Conservation (phyloP, 345 rosid genomes). For the Moringa oleifera region DNA sequence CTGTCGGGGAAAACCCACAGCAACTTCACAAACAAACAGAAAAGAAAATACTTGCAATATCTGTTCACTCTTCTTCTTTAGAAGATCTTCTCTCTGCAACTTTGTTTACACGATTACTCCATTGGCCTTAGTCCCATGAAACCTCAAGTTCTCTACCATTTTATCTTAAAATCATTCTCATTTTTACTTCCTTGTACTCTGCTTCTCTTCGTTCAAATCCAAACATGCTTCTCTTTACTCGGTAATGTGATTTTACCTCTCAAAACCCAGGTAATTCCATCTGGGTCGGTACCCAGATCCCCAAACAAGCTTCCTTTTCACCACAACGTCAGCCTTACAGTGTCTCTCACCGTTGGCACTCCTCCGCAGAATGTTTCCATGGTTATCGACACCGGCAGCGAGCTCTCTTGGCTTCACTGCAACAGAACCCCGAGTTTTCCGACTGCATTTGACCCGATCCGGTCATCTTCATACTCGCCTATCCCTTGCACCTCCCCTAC, state of each 20-base stretch:
- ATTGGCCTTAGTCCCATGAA: conserved; percentile 9
- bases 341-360: conserved; percentile 67
- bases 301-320: conserved; percentile 73
- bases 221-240: conserved; percentile 17
- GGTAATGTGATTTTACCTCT: conserved; percentile 51
- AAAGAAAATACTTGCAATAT: neutral
- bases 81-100: too few relatives aligned
- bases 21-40: neutral
- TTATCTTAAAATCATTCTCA: neutral
- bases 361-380: conserved; percentile 87
- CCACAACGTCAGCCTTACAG: conserved; percentile 78
- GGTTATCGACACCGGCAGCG: conserved; percentile 93
- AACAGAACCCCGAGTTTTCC: conserved; percentile 35
- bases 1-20: neutral
- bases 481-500: conserved; percentile 65
- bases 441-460: conserved; percentile 48
- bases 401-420: conserved; percentile 91
- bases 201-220: conserved; percentile 19
- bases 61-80: neutral
- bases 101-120: too few relatives aligned
- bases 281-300: conserved; percentile 35
- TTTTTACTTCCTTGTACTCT: neutral
- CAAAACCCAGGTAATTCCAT: conserved; percentile 39
- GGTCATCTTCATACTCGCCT: conserved; percentile 56
- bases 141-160: conserved; percentile 4